These are phyloP conservation scores for Spergularia azorica DNA, from an alignment of 179 eudicot genomes.

Conservation along the genomic window DNA sequence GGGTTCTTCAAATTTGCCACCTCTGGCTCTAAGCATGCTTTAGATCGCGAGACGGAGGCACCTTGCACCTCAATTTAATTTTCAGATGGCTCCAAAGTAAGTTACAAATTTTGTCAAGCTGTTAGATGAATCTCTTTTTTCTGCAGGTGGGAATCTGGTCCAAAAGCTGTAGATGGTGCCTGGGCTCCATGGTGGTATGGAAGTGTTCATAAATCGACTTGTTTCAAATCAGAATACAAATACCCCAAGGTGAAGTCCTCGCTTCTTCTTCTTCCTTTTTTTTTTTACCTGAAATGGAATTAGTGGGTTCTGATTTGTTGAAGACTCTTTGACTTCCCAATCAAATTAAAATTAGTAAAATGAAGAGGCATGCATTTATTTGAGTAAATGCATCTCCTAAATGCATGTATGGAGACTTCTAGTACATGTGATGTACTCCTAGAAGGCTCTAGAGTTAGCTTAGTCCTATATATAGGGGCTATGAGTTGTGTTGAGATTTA, in stretches of 20 bases:
- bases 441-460: no score
- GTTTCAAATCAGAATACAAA: slow-evolving; percentile 52
- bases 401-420: no score
- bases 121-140: neutral
- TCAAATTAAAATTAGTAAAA: no score
- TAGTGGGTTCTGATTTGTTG: neutral
- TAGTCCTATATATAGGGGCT: no score
- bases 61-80: neutral
- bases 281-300: neutral
- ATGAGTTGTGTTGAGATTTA: no score
- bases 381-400: no score
- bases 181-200: slow-evolving; percentile 99
- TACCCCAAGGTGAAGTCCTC: slow-evolving; percentile 61
- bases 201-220: slow-evolving; percentile 75
- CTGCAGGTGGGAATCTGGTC: slow-evolving; percentile 93
- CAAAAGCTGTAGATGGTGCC: slow-evolving; percentile 77
- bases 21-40: neutral
- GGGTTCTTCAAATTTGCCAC: neutral
- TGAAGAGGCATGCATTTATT: no score
- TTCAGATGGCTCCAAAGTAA: slow-evolving; percentile 4
- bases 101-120: neutral
- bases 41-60: neutral
- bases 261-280: neutral
- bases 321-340: no score
- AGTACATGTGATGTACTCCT: no score